A percentile compares a stretch with the other conserved stretches of the same genome.
Evolutionary conservation across 2,329 filamentous ascomycete genomes (phyloP).

Genomic region (Diplocarpon rosae): DNA sequence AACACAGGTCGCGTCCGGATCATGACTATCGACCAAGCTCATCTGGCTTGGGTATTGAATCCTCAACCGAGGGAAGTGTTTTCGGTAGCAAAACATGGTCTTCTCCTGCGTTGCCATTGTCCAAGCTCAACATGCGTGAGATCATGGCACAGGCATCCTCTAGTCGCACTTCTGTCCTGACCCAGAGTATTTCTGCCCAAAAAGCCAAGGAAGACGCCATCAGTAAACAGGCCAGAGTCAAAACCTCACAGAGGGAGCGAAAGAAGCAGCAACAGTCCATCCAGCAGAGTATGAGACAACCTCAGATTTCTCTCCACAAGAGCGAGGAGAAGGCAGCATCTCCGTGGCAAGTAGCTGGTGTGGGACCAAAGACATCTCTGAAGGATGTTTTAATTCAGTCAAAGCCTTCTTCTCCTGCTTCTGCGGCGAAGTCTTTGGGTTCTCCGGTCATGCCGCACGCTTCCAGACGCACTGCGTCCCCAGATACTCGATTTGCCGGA

Average conservation of each 20-base stretch:
- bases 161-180: constrained; percentile 38
- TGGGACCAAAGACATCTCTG: constrained; percentile 37
- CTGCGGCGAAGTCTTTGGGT: constrained; percentile 19
- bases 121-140: constrained; percentile 51
- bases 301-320: constrained; percentile 37
- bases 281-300: constrained; percentile 28
- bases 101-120: constrained; percentile 20
- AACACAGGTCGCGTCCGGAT: constrained; percentile 6
- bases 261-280: constrained; percentile 64
- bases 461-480: constrained; percentile 41
- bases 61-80: constrained; percentile 1
- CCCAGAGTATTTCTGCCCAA: constrained; percentile 42
- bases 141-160: constrained; percentile 67
- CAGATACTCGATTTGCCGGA: constrained; percentile 51
- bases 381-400: constrained; percentile 36
- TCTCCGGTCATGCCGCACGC: constrained; percentile 24
- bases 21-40: constrained; percentile 3
- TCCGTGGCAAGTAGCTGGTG: constrained; percentile 56
- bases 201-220: constrained; percentile 27
- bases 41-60: constrained; percentile 1
- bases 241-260: constrained; percentile 83
- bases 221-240: constrained; percentile 36
- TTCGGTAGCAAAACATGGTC: constrained; percentile 23
- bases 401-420: constrained; percentile 21
- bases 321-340: constrained; percentile 31